phyloP scores from a whole-genome alignment of 768 basidiomycete genomes.

The Lactifluus volemus region DNA sequence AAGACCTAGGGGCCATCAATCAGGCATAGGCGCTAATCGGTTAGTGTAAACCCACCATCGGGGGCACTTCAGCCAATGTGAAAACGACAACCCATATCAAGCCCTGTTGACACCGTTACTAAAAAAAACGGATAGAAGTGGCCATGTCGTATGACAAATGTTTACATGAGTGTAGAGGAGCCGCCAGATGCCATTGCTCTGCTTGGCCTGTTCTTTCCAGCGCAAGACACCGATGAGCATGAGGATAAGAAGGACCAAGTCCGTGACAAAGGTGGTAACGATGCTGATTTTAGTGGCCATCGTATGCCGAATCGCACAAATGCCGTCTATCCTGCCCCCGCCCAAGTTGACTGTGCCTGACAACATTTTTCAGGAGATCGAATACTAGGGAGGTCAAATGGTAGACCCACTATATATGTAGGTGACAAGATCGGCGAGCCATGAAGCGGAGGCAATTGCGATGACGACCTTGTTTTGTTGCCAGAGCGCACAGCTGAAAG shows the following conservation, averaged over 20 bases:
- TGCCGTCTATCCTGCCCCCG: background rate
- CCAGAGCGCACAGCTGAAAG: conserved; percentile 3
- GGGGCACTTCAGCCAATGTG: background rate
- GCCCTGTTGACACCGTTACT: background rate
- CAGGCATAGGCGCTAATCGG: background rate
- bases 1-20: background rate
- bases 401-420: background rate
- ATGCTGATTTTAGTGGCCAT: background rate
- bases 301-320: background rate
- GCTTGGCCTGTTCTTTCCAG: background rate
- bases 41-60: background rate
- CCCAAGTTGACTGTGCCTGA: background rate
- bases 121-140: background rate
- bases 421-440: background rate
- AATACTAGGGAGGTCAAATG: background rate
- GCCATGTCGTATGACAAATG: background rate
- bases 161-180: conserved; percentile 1
- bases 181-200: background rate
- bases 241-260: background rate
- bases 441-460: background rate
- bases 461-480: background rate
- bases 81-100: background rate
- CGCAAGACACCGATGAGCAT: conserved; percentile 5
- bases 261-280: background rate
- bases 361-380: background rate